Evolutionary conservation across 2,329 filamentous ascomycete genomes (phyloP).

Genomic region (Fusarium zealandicum): DNA sequence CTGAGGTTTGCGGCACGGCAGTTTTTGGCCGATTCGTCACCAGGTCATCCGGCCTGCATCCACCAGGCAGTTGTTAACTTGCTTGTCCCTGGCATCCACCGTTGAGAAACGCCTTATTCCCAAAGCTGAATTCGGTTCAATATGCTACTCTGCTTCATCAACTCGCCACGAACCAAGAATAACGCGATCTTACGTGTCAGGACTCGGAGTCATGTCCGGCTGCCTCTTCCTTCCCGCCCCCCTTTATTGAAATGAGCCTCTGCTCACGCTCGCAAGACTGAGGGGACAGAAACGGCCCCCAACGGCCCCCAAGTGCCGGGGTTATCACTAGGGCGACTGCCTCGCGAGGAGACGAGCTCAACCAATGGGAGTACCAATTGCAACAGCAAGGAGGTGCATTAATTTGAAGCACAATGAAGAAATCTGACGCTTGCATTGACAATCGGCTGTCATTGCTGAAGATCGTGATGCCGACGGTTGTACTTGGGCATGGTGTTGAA

Average conservation of each 20-base stretch:
- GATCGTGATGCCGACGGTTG: background rate
- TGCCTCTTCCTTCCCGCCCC: background rate
- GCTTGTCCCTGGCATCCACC: slow-evolving; percentile 17
- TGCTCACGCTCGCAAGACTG: background rate
- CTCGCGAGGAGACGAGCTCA: slow-evolving; percentile 4
- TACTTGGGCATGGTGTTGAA: slow-evolving; percentile 8
- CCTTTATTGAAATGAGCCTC: background rate
- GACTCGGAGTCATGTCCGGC: background rate
- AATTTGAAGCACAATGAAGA: background rate
- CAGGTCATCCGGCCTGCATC: slow-evolving; percentile 5
- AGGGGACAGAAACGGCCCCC: slow-evolving; percentile 18
- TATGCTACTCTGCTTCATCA: background rate
- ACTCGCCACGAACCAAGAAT: background rate
- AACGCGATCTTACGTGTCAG: background rate
- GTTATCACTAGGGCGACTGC: slow-evolving; percentile 18
- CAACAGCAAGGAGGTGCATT: background rate
- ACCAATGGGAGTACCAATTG: background rate
- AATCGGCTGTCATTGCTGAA: background rate
- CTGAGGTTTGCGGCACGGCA: slow-evolving; percentile 7
- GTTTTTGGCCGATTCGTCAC: background rate
- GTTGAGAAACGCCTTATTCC: background rate
- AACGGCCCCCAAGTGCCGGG: slow-evolving; percentile 25
- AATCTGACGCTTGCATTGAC: background rate
- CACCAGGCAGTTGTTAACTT: slow-evolving; percentile 5
- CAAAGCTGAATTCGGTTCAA: background rate